phyloP scores from a whole-genome alignment of 495 filamentous ascomycete species.

The Tuber melanosporum region DNA sequence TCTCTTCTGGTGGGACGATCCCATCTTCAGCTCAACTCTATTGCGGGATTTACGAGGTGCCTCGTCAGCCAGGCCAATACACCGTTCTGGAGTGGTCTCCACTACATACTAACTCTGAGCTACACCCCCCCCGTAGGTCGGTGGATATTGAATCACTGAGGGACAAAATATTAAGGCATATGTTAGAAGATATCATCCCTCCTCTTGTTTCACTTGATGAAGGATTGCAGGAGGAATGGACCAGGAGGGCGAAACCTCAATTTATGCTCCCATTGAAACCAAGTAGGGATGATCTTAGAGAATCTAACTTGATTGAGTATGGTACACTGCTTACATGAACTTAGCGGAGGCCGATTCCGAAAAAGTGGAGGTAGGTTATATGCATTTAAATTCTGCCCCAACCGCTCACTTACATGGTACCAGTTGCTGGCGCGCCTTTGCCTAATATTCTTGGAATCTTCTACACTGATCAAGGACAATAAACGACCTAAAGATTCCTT shows the following conservation, averaged over 20 bases:
- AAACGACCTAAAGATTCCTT: neutral
- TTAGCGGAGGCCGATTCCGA: neutral
- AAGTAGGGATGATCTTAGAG: neutral
- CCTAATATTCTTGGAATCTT: neutral
- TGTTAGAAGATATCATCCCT: neutral
- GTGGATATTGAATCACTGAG: neutral
- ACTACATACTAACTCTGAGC: neutral
- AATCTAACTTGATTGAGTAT: neutral
- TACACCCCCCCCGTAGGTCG: neutral
- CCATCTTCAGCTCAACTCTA: conserved; percentile 9
- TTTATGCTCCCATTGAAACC: neutral
- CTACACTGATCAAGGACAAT: neutral
- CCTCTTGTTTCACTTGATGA: conserved; percentile 8
- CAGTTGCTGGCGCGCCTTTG: neutral
- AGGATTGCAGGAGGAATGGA: neutral
- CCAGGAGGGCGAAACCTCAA: neutral
- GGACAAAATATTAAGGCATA: neutral
- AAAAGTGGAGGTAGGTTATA: neutral
- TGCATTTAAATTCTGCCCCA: neutral
- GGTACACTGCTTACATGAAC: neutral
- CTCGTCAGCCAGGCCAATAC: neutral
- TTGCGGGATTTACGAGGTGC: conserved; percentile 16
- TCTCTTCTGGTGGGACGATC: neutral
- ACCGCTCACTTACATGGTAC: neutral
- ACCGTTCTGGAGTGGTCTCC: conserved; percentile 13